These are phyloP conservation scores for Cladorrhinum sp. DNA, from an alignment of 2,329 filamentous ascomycete species.

Conservation along the genomic window DNA sequence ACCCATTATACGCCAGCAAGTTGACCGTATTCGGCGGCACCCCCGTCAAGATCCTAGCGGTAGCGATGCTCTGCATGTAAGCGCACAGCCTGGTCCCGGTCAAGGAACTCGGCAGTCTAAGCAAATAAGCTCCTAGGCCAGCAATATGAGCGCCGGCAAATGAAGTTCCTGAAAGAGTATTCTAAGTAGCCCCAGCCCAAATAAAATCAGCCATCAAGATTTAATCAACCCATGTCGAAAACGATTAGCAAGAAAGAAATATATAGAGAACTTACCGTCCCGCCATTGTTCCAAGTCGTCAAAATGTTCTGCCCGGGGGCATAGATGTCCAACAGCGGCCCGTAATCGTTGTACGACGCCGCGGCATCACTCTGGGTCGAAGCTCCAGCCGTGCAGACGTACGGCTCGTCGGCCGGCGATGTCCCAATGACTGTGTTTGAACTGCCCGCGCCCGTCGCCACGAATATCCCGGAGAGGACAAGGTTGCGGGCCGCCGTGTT, in stretches of 20 bases:
- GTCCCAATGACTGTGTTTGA: conserved; percentile 40
- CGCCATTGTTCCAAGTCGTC: conserved; percentile 46
- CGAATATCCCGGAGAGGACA: conserved; percentile 46
- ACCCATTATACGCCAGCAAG: conserved; percentile 55
- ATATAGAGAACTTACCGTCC: conserved; percentile 32
- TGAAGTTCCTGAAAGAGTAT: conserved; percentile 45
- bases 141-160: conserved; percentile 37
- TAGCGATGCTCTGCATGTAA: conserved; percentile 44
- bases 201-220: not conserved
- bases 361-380: conserved; percentile 39
- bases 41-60: conserved; percentile 39
- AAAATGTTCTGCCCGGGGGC: conserved; percentile 48
- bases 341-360: conserved; percentile 52
- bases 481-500: conserved; percentile 50
- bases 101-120: conserved; percentile 40
- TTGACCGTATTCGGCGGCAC: conserved; percentile 47
- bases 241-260: too few species aligned
- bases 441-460: conserved; percentile 58
- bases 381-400: conserved; percentile 52
- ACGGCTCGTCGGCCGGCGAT: conserved; percentile 46
- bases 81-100: conserved; percentile 46
- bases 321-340: conserved; percentile 47
- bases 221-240: too few species aligned
- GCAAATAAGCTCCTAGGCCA: conserved; percentile 38
- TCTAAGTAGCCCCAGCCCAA: conserved; percentile 31